Conservation (phyloP, 2,329 filamentous ascomycete species). For the Coniochaeta sp. region DNA sequence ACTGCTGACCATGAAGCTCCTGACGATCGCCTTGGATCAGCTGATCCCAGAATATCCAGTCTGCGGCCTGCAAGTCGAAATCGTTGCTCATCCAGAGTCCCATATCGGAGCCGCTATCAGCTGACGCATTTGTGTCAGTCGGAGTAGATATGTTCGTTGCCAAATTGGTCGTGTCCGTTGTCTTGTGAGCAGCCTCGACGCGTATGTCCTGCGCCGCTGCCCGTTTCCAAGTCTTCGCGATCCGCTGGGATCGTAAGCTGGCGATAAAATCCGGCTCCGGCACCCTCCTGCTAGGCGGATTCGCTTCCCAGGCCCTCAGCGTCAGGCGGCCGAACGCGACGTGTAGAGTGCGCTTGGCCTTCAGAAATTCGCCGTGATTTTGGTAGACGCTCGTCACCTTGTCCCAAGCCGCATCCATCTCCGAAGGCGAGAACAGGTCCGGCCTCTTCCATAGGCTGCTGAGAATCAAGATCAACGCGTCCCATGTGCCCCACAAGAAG, state of each 20-base stretch:
- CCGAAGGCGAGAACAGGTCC: conserved; percentile 12
- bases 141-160: not conserved
- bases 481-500: conserved; percentile 25
- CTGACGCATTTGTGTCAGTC: not conserved
- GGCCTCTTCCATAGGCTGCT: conserved; percentile 15
- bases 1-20: not conserved
- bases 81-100: conserved; percentile 4
- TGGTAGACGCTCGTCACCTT: conserved; percentile 18
- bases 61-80: conserved; percentile 12
- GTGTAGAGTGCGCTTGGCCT: conserved; percentile 19
- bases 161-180: not conserved
- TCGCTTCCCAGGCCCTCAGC: conserved; percentile 24
- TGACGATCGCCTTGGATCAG: conserved; percentile 6
- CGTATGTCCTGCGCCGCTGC: not conserved
- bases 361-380: conserved; percentile 21
- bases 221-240: not conserved
- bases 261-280: conserved; percentile 17
- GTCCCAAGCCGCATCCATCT: conserved; percentile 16
- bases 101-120: not conserved
- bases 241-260: conserved; percentile 11
- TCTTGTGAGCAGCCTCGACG: not conserved
- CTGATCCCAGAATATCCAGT: conserved; percentile 21
- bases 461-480: conserved; percentile 23
- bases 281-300: conserved; percentile 4
- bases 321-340: conserved; percentile 21